Base-by-base conservation (phyloP, 257 asterid species). In the Capsicum chinense region DNA sequence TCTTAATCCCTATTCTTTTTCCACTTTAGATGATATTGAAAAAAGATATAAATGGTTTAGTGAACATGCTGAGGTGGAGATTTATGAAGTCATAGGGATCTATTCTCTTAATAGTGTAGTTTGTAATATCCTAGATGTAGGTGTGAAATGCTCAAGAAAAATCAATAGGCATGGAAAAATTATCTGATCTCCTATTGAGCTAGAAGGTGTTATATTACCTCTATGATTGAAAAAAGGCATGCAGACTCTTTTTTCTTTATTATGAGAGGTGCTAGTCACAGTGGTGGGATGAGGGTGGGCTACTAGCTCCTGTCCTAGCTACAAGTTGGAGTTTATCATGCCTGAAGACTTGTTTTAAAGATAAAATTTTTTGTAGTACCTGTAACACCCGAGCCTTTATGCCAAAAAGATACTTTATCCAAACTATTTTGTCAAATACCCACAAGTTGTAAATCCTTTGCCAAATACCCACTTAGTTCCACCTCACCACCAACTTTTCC, bases 161-260 rank as follows among this genome's bases (percentile, higher is more conserved):
- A 95, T 97, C 57, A 98, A 95, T 63, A 92, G 98, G 87, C 99
- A 97, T 73, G 99, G 99, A 16, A 97, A 97, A 90, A 91, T 93
- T 52, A 74, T 93, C 50, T 93, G 99, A 97, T 83, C 89, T 95
- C 59, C 85, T 97, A 69, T 85, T 97, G 85, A 90, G 91, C 83
- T 98, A 92, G 88, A 81, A 84, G 84, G 93, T 96, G 79, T 83
- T 26, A 26, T 91, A 44, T 86, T 96, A 90, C 98, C 97, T 69
- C 93, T 95, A 26, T 88, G 86, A 88, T 84, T 79, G 13, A 66
- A 48, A 26, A 76, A 33, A 52, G 81, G 2, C 81, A 26, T 56
- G 0, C 5, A 0, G 14, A 54, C 81, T 76, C 14, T 13, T 26
- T 76, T 52, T 76, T 76, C 48, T 14, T 52, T 76, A 76, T 50